phyloP scores from a whole-genome alignment of 2,329 filamentous ascomycete species.

The Aureobasidium sp. region DNA sequence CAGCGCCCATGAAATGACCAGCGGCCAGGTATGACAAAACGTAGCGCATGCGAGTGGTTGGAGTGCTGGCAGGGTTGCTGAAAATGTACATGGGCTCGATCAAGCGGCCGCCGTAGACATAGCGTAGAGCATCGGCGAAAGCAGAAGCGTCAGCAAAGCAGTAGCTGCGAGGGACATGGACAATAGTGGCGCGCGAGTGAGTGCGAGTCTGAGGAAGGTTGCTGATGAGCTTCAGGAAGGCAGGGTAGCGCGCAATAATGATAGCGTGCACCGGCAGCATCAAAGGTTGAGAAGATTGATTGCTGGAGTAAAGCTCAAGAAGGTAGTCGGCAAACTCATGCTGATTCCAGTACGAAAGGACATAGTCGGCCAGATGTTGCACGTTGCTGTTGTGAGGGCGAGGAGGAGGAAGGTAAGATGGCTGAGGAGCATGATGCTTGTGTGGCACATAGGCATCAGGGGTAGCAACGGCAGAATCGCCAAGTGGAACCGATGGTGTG shows the following conservation, averaged over 20 bases:
- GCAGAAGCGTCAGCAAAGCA: conserved; percentile 9
- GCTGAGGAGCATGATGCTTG: conserved; percentile 21
- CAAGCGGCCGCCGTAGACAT: conserved; percentile 15
- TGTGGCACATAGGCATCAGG: neutral
- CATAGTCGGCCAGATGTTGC: conserved; percentile 13
- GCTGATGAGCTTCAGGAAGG: conserved; percentile 9
- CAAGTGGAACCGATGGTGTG: neutral
- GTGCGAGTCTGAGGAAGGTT: neutral
- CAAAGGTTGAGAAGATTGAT: neutral
- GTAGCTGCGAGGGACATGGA: conserved; percentile 8
- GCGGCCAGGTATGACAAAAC: conserved; percentile 57
- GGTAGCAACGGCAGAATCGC: conserved; percentile 3
- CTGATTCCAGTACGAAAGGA: conserved; percentile 16
- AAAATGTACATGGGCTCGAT: conserved; percentile 10
- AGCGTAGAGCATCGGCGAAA: conserved; percentile 17
- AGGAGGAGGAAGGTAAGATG: conserved; percentile 25
- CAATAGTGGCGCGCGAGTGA: neutral
- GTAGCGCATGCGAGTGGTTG: conserved; percentile 12
- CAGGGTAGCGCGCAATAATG: conserved; percentile 16
- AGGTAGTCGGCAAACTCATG: conserved; percentile 18
- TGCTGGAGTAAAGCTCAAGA: conserved; percentile 13
- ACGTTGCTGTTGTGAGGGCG: conserved; percentile 9
- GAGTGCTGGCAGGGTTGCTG: neutral
- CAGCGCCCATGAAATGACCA: conserved; percentile 50
- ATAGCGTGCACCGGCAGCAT: conserved; percentile 16